Evolutionary conservation across 2,329 filamentous ascomycete genomes (phyloP), one percentile per base, ranked within the genome.

Genomic region (Aspergillus ibericus): DNA sequence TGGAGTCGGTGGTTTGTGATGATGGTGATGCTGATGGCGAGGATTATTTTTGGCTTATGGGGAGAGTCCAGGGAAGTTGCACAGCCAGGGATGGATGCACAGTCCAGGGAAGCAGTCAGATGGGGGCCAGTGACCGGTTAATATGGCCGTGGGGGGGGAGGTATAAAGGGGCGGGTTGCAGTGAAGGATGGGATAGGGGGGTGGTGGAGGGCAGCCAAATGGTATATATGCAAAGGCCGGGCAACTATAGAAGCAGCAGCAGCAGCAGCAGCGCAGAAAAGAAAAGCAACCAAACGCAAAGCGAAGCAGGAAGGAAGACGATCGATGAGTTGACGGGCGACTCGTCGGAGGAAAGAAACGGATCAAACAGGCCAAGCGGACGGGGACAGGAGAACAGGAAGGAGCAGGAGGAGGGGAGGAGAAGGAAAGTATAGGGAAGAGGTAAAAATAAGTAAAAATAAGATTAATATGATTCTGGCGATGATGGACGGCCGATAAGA

Each of bases 401-500:
- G 42, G 18, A 42, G 47, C 47, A 49, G 18, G 38, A 51, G 46
- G 48, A 29, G 59, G 40, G 22, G 27, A 47, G 15, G 51, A 48
- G 36, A 44, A 44, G 49, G 34, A 58, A 32, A 42, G 46, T 44
- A 58, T 56, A 56, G 53, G 18, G 53, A 54, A 53, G 53, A 61
- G 38, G 42, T 15, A 56, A 46, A 59, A 48, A 38, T n/a, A 40
- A 49, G 53, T 48, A 48, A 48, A 48, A 48, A 32, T 48, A 48
- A 48, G 44, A 48, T 48, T 48, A 48, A 48, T 48, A 36, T 44
- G 29, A 32, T 32, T 32, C 29, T 32, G 54, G 59, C 34, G 5
- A 59, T 59, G 61, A 59, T 56, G 56, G 53, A 16, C 47, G 51
- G 49, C 59, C 59, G 52, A 59, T 57, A 60, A 82, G 73, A 80